Evolutionary conservation across 2,329 filamentous ascomycete genomes (phyloP), one percentile per base, ranked within the genome.

Genomic region (Exophiala sp.): DNA sequence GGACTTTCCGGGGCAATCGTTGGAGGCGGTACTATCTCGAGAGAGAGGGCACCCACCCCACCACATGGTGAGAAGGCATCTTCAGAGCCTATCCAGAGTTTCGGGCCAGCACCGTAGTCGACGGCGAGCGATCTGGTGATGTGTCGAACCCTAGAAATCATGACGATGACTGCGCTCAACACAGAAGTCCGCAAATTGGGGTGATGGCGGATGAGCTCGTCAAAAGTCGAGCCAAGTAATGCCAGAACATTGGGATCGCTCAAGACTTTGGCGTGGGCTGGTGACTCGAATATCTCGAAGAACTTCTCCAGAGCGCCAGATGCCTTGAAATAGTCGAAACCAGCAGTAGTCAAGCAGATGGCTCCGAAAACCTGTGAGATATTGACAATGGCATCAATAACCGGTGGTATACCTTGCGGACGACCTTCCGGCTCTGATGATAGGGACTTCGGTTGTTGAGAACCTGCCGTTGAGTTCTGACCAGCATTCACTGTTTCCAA

Each of bases 271-370:
- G 99, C 84, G 71, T 99, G 95, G 12, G 84, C 81, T 2, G 91
- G 85, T 62, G 90, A 97, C 70, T 96, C 89, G 62, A 99, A 99
- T n/a, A 97, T 90, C 68, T 96, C 89, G 61, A 99, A 87, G 68
- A 91, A 97, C 62, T 84, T 88, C 52, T 91, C 86, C 41, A 99
- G 78, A 1, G 90, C 91, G 54, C 84, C 80, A 0, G 91, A 96
- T 0, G 84, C 81, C 53, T 90, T 85, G 64, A 99, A 95, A 67
- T 96, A 80, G 64, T 88, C 87, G 78, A 96, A 87, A 7, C 94
- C 94, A 24, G 83, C 78, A 58, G 89, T 87, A 63, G 96, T 96
- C 52, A 99, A 75, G 62, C 89, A 99, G 49, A 99, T 95, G 4
- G 94, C 91, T 58, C 92, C 92, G 64, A 99, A 87, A 2, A 92